Conservation (phyloP, 441 rosid species). For the Corymbia calophylla region DNA sequence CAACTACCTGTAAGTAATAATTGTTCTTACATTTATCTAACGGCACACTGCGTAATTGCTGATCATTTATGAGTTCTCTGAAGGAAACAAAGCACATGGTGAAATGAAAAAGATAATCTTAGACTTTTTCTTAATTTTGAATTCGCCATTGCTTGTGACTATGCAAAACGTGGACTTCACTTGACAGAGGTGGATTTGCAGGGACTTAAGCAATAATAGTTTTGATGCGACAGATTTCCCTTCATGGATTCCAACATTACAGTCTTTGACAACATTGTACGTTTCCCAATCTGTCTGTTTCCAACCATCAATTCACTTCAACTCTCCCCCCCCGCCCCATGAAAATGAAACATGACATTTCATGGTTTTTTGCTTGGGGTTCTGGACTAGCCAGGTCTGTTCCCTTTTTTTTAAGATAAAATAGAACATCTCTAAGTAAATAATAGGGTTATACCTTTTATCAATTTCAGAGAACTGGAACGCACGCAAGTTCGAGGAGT, state of each 20-base stretch:
- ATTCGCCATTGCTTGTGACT: not conserved
- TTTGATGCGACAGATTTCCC: slow-evolving; percentile 42
- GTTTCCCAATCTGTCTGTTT: slow-evolving; percentile 8
- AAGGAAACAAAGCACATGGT: not conserved
- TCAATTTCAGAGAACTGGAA: slow-evolving; percentile 55
- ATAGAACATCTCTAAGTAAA: not conserved
- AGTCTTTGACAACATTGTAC: slow-evolving; percentile 61
- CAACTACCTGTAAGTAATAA: slow-evolving; percentile 48
- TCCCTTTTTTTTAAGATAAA: not conserved
- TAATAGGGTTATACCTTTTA: not conserved
- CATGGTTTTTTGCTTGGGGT: not conserved
- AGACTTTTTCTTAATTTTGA: not conserved
- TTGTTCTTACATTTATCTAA: not conserved
- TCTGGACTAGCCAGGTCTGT: not conserved
- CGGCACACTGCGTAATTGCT: not conserved
- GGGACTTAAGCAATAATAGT: slow-evolving; percentile 78
- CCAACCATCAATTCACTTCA: not conserved
- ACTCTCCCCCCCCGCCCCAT: not conserved
- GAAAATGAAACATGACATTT: not conserved
- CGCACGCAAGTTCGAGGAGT: slow-evolving; percentile 33
- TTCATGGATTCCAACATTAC: slow-evolving; percentile 38
- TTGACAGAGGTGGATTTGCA: slow-evolving; percentile 14
- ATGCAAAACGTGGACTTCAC: not conserved
- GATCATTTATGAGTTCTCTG: not conserved
- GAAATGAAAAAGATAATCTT: not conserved